These are phyloP conservation scores for Entomortierella parvispora DNA, from an alignment of 192 early-diverging fungal genomes.

Conservation along the genomic window DNA sequence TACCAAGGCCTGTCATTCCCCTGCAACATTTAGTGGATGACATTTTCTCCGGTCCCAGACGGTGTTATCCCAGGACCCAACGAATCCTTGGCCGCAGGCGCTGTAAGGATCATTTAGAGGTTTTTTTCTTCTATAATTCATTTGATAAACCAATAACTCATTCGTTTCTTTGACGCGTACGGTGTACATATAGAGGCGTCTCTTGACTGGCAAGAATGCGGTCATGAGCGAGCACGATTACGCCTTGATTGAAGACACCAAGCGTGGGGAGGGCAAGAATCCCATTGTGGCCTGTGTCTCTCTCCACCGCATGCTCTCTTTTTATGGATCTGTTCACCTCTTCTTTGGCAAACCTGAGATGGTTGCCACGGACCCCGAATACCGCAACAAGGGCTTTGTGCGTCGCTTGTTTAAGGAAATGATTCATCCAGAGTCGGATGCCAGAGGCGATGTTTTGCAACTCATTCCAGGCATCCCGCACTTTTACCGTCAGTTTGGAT, in stretches of 20 bases:
- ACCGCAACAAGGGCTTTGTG: constrained; percentile 20
- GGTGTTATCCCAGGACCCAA: constrained; percentile 11
- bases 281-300: constrained; percentile 33
- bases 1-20: no score
- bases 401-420: constrained; percentile 22
- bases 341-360: constrained; percentile 28
- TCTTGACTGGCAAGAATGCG: constrained; percentile 19
- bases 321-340: constrained; percentile 20
- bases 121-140: not conserved
- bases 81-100: not conserved
- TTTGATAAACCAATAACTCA: no score
- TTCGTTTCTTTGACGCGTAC: not conserved
- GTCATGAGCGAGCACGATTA: constrained; percentile 31
- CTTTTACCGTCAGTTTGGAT: constrained; percentile 46
- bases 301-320: constrained; percentile 18
- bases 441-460: constrained; percentile 22
- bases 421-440: constrained; percentile 43
- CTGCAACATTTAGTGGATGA: not conserved
- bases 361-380: constrained; percentile 22
- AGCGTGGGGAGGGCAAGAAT: constrained; percentile 8
- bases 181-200: constrained; percentile 12
- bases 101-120: constrained; percentile 2
- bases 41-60: not conserved
- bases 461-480: constrained; percentile 40
- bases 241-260: constrained; percentile 29